Evolutionary conservation across 2,329 filamentous ascomycete species (phyloP), one percentile per base, ranked within the genome.

Genomic region (Seiridium cupressi): DNA sequence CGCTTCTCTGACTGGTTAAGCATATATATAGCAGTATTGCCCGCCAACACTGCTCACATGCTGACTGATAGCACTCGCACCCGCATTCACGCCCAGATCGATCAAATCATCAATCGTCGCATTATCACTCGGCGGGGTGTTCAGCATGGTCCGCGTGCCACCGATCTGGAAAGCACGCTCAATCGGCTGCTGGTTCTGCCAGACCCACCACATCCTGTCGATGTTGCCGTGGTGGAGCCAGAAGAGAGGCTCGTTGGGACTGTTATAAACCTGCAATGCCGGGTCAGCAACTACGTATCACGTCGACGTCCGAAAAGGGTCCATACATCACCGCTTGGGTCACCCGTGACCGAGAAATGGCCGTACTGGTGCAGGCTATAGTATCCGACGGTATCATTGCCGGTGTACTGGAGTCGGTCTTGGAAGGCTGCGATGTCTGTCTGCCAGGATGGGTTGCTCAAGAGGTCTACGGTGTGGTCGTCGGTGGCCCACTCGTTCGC

Each of bases 321-420:
- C 48, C 34, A 6, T 11, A 51, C 55, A 61, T 63, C 63, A 65
- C 65, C 69, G 46, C 68, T 72, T 10, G 73, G 74, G n/a, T 69
- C 69, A 10, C 73, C 74, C 3, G 71, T 72, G 35, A 74, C 67
- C 10, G 70, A 72, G 59, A 73, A 75, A 57, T 75, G 74, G 0
- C 71, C 73, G 51, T 67, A 68, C 0, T 67, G 69, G 47, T 76
- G 74, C 34, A 75, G 49, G 11, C 65, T 64, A 47, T 66, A 48
- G 6, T 51, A 57, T 49, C 62, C 60, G 35, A 44, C 48, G 42
- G 32, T 36, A 31, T 35, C 11, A 13, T 42, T 51, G 4, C 58
- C 40, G 31, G 46, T 49, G 18, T 9, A 49, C 47, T 58, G 55
- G 11, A 61, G n/a, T 1, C 35, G 51, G 44, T 63, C 61, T 26